Base-by-base conservation (phyloP, 1,139 yeast genomes). In the Meyerozyma carpophila region DNA sequence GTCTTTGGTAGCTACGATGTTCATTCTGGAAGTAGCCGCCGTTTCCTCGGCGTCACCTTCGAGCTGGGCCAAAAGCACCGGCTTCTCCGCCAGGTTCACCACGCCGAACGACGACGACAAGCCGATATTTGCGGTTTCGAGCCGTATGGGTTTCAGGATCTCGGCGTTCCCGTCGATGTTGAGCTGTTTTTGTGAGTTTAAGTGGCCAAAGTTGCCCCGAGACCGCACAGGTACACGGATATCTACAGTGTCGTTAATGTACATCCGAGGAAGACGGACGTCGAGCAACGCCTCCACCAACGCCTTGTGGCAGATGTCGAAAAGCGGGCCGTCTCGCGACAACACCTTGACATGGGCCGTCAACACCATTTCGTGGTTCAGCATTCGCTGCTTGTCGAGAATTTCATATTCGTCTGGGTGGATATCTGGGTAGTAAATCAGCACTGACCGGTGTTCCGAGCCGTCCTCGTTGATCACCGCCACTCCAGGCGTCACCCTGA, bases 21-120 rank as follows among this genome's bases (percentile, higher is more conserved):
- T 61, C 18, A 79, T 62, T 40, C 75, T 63, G 32, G 79, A 72
- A 36, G 61, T 58, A 10, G 76, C 65, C 10, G 74, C 64, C 8
- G 68, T 57, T 57, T 86, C 91, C 59, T 87, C 95, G 5, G 89
- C 84, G 51, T 84, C 93, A 8, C 93, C 93, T 59, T 85, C 91
- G 39, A 86, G 57, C 54, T 86, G 95, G 2, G 86, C 80, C 44
- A 87, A 61, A 32, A 86, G 56, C 1, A 80, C 68, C 1, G 74
- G 55, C 32, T 57, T 16, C 18, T 16, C 18, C 18, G 18, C 18
- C 18, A 16, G 50, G 2, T 47, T 39, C 24, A 79, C 73, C 1
- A 83, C 66, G 11, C 95, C 95, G 59, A 80, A 85, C 47, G 84
- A 82, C 9, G 87, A 78, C 10, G 84, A 70, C 50, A 72, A 68